phyloP scores from a whole-genome alignment of 495 filamentous ascomycete species.

The Penicillium turbatum region DNA sequence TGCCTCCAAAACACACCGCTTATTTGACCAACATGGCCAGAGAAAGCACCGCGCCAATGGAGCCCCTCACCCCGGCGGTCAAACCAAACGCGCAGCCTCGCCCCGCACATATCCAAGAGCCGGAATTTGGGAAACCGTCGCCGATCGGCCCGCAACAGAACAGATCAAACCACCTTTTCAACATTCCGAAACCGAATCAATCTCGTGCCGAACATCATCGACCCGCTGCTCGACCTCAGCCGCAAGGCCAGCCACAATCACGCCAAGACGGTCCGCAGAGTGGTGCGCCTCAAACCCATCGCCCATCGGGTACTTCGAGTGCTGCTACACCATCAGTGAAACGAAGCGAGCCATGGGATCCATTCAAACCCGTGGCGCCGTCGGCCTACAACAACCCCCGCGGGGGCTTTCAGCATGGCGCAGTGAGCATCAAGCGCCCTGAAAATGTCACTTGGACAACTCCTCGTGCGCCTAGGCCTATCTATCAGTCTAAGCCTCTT shows the following conservation, averaged over 20 bases:
- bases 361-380: constrained; percentile 41
- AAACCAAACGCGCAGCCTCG: constrained; percentile 28
- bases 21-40: constrained; percentile 31
- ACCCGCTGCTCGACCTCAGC: constrained; percentile 18
- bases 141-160: constrained; percentile 43
- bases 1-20: background rate
- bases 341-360: constrained; percentile 34
- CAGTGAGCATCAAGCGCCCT: constrained; percentile 45
- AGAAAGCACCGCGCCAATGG: constrained; percentile 39
- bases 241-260: constrained; percentile 16
- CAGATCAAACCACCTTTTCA: constrained; percentile 45
- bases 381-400: constrained; percentile 38
- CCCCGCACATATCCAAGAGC: constrained; percentile 29
- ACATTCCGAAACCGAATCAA: constrained; percentile 47
- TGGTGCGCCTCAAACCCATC: constrained; percentile 17
- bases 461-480: constrained; percentile 35
- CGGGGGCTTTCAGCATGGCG: constrained; percentile 24
- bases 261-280: constrained; percentile 11
- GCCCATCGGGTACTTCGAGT: constrained; percentile 17
- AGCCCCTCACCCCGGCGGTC: constrained; percentile 29
- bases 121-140: constrained; percentile 60
- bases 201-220: constrained; percentile 49
- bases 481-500: constrained; percentile 43
- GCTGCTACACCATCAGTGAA: constrained; percentile 23
- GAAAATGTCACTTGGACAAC: constrained; percentile 40